A percentile compares a stretch with the other conserved stretches of the same genome.
phyloP scores from a whole-genome alignment of 192 early-diverging fungal genomes.

The Diversispora eburnea region DNA sequence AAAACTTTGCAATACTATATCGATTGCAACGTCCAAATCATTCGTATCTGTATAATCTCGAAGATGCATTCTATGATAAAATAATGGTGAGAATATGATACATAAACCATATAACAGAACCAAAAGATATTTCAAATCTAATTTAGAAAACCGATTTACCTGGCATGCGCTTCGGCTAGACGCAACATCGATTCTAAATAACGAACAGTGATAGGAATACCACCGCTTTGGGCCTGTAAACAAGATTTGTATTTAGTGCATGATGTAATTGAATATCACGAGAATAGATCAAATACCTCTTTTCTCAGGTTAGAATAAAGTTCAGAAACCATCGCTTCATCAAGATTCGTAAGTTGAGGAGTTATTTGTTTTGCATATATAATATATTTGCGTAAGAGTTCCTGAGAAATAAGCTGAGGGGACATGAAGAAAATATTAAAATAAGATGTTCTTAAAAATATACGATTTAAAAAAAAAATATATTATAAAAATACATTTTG shows the following conservation, averaged over 20 bases:
- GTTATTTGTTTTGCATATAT: constrained; percentile 79
- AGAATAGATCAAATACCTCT: constrained; percentile 58
- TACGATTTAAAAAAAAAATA: not conserved
- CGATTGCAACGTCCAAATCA: constrained; percentile 92
- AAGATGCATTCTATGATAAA: constrained; percentile 73
- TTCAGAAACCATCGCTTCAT: constrained; percentile 82
- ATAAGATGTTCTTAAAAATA: constrained; percentile 13
- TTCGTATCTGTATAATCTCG: constrained; percentile 85
- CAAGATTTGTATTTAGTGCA: not conserved
- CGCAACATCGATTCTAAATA: constrained; percentile 86
- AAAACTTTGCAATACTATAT: constrained; percentile 84
- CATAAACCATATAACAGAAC: not conserved
- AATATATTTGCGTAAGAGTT: constrained; percentile 81
- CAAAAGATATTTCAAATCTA: not conserved
- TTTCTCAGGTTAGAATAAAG: constrained; percentile 90
- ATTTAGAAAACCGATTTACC: constrained; percentile 24
- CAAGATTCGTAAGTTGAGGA: constrained; percentile 80
- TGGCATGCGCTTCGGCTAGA: constrained; percentile 84
- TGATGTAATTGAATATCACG: not conserved
- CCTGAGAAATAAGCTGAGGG: constrained; percentile 72
- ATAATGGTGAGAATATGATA: not conserved
- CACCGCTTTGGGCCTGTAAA: constrained; percentile 52
- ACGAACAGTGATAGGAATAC: constrained; percentile 85
- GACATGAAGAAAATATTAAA: not conserved
- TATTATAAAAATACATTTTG: not conserved